phyloP scores from a whole-genome alignment of 2,329 filamentous ascomycete species.

The Ophiostoma quercus region DNA sequence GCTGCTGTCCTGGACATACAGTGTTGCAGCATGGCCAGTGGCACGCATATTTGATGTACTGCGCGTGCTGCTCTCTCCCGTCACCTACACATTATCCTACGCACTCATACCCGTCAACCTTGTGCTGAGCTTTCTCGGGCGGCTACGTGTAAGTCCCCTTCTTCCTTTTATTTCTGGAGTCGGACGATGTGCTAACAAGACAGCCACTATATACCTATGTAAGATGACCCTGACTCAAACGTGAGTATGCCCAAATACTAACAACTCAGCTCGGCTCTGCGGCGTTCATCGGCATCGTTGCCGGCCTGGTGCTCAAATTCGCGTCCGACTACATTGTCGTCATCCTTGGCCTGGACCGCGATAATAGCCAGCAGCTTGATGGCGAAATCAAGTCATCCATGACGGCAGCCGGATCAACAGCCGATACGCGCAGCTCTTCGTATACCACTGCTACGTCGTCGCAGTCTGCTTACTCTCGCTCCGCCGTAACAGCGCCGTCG shows the following conservation, averaged over 20 bases:
- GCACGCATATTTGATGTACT: slow-evolving; percentile 29
- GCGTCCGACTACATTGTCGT: slow-evolving; percentile 52
- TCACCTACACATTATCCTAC: slow-evolving; percentile 35
- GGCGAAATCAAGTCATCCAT: not conserved
- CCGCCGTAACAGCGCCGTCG: not conserved
- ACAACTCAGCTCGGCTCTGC: slow-evolving; percentile 54
- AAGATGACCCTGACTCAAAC: slow-evolving; percentile 25
- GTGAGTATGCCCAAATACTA: not conserved
- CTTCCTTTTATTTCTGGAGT: not conserved
- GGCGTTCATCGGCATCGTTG: slow-evolving; percentile 58
- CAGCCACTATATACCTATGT: slow-evolving; percentile 44
- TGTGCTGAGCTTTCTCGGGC: slow-evolving; percentile 33
- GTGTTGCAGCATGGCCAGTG: slow-evolving; percentile 25
- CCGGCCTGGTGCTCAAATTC: slow-evolving; percentile 56
- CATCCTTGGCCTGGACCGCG: slow-evolving; percentile 41
- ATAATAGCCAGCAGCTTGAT: too few relatives aligned
- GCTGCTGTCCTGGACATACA: slow-evolving; percentile 15
- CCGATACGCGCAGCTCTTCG: not conserved
- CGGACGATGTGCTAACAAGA: slow-evolving; percentile 18
- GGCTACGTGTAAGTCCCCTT: slow-evolving; percentile 33
- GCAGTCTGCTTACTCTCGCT: not conserved
- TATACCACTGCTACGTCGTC: not conserved
- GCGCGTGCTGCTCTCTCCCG: slow-evolving; percentile 37
- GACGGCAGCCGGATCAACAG: not conserved
- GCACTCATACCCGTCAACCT: slow-evolving; percentile 27